Percentiles rank a stretch among this genome's conserved stretches.
Conservation (phyloP, 768 basidiomycete species). For the Kondoa malvinella region DNA sequence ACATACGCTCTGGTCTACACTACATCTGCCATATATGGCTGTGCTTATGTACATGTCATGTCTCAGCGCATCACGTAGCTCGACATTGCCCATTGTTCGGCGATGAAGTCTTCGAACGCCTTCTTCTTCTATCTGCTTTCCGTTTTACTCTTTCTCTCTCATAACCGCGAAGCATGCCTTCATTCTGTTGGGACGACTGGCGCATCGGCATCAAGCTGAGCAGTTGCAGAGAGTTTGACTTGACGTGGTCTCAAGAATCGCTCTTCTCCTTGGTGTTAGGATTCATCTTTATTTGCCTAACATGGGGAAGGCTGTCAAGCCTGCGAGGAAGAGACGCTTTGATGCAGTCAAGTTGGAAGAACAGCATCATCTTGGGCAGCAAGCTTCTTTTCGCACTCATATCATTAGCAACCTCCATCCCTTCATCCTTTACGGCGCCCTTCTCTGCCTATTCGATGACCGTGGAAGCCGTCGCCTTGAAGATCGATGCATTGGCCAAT, state of each 20-base stretch:
- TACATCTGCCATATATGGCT: too few relatives aligned
- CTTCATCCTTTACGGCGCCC: not conserved
- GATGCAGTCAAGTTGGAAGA: too few relatives aligned
- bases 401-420: not conserved
- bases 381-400: not conserved
- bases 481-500: not conserved
- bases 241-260: not conserved
- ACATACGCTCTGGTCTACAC: too few relatives aligned
- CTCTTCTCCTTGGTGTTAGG: not conserved
- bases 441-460: not conserved
- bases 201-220: not conserved
- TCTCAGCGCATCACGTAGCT: too few relatives aligned
- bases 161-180: not conserved
- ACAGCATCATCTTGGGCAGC: not conserved
- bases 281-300: not conserved
- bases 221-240: not conserved
- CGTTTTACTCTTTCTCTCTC: not conserved
- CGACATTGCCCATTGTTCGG: too few relatives aligned
- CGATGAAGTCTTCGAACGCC: conserved; percentile 1
- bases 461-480: not conserved
- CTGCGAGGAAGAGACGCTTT: not conserved
- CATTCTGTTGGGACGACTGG: not conserved
- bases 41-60: too few relatives aligned
- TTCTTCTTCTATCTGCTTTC: not conserved
- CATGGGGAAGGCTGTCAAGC: not conserved